Evolutionary conservation across 768 basidiomycete genomes (phyloP).

Genomic region (Leccinum boreale): DNA sequence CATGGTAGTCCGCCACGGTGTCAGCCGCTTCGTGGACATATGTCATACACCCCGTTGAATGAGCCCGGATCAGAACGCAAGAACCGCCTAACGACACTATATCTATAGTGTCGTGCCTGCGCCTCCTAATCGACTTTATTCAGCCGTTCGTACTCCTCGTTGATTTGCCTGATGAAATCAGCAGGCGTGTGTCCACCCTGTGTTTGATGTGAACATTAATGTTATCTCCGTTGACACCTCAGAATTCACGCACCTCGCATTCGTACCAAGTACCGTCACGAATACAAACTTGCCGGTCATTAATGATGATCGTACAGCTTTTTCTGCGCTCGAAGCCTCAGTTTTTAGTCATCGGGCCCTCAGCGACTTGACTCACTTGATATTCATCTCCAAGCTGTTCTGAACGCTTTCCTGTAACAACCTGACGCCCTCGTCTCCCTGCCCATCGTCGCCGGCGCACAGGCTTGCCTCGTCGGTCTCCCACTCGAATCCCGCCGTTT

Average conservation of each 20-base stretch:
- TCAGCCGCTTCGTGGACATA: slow-evolving; percentile 9
- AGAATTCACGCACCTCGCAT: slow-evolving; percentile 58
- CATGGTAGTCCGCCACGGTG: slow-evolving; percentile 12
- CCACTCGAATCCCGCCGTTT: slow-evolving; percentile 67
- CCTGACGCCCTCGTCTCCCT: slow-evolving; percentile 57
- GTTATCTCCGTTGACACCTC: slow-evolving; percentile 20
- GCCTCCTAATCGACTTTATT: slow-evolving; percentile 39
- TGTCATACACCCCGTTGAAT: slow-evolving; percentile 1
- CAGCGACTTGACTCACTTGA: slow-evolving; percentile 47
- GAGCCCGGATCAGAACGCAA: slow-evolving; percentile 7
- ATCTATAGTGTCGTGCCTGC: slow-evolving; percentile 7
- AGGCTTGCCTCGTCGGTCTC: slow-evolving; percentile 47
- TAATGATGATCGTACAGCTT: slow-evolving; percentile 87
- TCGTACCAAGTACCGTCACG: slow-evolving; percentile 77
- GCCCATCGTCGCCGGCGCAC: slow-evolving; percentile 62
- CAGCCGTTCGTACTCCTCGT: slow-evolving; percentile 64
- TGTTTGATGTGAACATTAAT: slow-evolving; percentile 18
- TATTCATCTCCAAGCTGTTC: slow-evolving; percentile 42
- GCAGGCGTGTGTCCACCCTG: slow-evolving; percentile 70
- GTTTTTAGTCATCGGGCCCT: slow-evolving; percentile 4
- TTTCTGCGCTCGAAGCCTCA: slow-evolving; percentile 42
- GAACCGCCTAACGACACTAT: slow-evolving; percentile 6
- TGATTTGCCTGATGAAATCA: slow-evolving; percentile 79
- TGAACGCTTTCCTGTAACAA: slow-evolving; percentile 61
- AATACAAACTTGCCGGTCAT: slow-evolving; percentile 62